These are phyloP conservation scores for Haplosporangium gracile DNA, from an alignment of 192 early-diverging fungal genomes.

Conservation along the genomic window DNA sequence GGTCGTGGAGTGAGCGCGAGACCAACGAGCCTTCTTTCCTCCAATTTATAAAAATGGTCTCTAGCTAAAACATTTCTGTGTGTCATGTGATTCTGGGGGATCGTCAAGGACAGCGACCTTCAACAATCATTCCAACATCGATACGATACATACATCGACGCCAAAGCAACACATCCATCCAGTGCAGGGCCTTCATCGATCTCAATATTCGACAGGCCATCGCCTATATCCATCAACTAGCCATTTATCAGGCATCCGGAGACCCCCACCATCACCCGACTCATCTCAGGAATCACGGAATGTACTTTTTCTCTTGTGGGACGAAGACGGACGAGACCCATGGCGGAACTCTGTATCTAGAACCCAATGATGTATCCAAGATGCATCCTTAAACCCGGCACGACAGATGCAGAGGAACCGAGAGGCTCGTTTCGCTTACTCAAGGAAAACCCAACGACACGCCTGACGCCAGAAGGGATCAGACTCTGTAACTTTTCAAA, in stretches of 20 bases:
- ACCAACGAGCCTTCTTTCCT: constrained; percentile 37
- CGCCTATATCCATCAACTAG: not conserved
- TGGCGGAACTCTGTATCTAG: constrained; percentile 17
- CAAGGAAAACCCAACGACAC: not conserved
- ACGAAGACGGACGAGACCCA: not conserved
- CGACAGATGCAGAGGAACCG: not conserved
- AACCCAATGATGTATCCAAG: not conserved
- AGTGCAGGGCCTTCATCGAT: constrained; percentile 16
- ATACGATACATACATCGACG: constrained; percentile 7
- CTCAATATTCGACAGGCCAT: not conserved
- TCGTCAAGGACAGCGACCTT: not conserved
- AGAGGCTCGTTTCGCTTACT: not conserved
- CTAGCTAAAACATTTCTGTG: constrained; percentile 1
- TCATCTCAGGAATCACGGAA: not conserved
- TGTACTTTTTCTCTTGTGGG: not conserved
- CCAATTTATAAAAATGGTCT: constrained; percentile 48
- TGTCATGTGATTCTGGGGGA: constrained; percentile 26
- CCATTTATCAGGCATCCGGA: not conserved
- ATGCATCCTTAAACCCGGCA: not conserved
- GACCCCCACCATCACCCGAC: not conserved
- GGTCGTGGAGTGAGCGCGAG: not conserved
- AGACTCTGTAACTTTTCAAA: not conserved
- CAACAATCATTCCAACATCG: not conserved
- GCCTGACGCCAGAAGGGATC: not conserved
- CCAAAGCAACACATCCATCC: constrained; percentile 21